Evolutionary conservation across 164 flowering plant genomes (phyloP).

Genomic region (Nelumbo lutea): DNA sequence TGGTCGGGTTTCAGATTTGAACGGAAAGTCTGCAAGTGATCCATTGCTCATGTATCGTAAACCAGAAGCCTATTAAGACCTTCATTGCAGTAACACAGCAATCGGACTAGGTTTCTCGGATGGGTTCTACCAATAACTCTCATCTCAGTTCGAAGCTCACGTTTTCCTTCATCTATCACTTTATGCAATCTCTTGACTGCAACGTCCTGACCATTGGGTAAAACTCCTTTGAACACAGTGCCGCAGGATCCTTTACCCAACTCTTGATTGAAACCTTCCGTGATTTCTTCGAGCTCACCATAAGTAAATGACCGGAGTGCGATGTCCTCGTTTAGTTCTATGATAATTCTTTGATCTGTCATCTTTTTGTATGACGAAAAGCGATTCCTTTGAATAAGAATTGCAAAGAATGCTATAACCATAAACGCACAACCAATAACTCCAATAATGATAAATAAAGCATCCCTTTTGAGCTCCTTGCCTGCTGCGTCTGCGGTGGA

Average conservation of each 20-base stretch:
- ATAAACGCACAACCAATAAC: not conserved
- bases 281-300: constrained; percentile 16
- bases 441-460: not conserved
- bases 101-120: constrained; percentile 23
- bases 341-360: not conserved
- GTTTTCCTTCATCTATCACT: not conserved
- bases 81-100: constrained; percentile 20
- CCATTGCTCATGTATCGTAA: constrained; percentile 3
- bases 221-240: constrained; percentile 14
- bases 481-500: too few species aligned
- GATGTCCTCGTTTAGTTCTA: constrained; percentile 1
- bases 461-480: not conserved
- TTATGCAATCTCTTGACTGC: constrained; percentile 12
- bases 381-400: constrained; percentile 5
- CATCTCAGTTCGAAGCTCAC: too few species aligned
- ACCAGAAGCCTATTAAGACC: constrained; percentile 19
- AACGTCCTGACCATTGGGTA: too few species aligned
- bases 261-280: constrained; percentile 20
- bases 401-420: not conserved
- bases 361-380: not conserved
- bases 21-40: too few species aligned
- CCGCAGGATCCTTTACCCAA: constrained; percentile 23
- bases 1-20: too few species aligned
- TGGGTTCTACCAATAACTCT: too few species aligned
- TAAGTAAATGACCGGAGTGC: constrained; percentile 15